Evolutionary conservation across 2,329 filamentous ascomycete genomes (phyloP).

Genomic region (Microdochium trichocladiopsis): DNA sequence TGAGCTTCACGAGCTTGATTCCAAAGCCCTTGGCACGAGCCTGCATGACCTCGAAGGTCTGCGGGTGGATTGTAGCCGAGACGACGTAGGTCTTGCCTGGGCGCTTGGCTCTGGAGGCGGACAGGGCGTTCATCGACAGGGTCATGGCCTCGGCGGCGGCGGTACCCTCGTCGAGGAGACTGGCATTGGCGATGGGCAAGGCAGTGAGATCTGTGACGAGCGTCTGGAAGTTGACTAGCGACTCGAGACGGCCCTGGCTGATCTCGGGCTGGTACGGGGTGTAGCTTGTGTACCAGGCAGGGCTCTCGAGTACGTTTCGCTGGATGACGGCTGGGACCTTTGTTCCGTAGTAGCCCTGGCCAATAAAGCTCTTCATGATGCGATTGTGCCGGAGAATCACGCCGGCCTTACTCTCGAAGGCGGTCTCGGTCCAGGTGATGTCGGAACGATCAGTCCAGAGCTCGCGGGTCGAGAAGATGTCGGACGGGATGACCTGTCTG

Average conservation of each 20-base stretch:
- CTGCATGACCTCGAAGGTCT: slow-evolving; percentile 76
- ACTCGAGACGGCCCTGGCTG: slow-evolving; percentile 89
- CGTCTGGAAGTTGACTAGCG: slow-evolving; percentile 91
- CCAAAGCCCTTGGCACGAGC: slow-evolving; percentile 89
- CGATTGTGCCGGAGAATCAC: slow-evolving; percentile 27
- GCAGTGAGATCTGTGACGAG: slow-evolving; percentile 83
- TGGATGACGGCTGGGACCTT: slow-evolving; percentile 84
- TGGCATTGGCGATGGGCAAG: slow-evolving; percentile 83
- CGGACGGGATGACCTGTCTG: slow-evolving; percentile 71
- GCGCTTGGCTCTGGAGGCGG: slow-evolving; percentile 64
- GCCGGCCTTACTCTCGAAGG: slow-evolving; percentile 39
- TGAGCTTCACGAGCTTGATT: slow-evolving; percentile 67
- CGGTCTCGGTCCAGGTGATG: slow-evolving; percentile 50
- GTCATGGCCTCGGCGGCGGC: slow-evolving; percentile 96
- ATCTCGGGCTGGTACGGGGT: slow-evolving; percentile 97
- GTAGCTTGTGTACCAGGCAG: slow-evolving; percentile 96
- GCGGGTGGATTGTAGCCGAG: slow-evolving; percentile 73
- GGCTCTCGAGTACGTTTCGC: slow-evolving; percentile 86
- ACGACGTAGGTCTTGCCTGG: slow-evolving; percentile 77
- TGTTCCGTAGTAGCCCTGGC: slow-evolving; percentile 83
- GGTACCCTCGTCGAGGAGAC: slow-evolving; percentile 83
- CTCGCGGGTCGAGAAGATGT: slow-evolving; percentile 64
- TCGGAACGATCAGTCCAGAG: slow-evolving; percentile 46
- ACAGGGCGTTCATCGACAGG: slow-evolving; percentile 72
- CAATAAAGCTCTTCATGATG: slow-evolving; percentile 63